Evolutionary conservation across 2,329 filamentous ascomycete genomes (phyloP).

Genomic region (Trichophyton benhamiae): DNA sequence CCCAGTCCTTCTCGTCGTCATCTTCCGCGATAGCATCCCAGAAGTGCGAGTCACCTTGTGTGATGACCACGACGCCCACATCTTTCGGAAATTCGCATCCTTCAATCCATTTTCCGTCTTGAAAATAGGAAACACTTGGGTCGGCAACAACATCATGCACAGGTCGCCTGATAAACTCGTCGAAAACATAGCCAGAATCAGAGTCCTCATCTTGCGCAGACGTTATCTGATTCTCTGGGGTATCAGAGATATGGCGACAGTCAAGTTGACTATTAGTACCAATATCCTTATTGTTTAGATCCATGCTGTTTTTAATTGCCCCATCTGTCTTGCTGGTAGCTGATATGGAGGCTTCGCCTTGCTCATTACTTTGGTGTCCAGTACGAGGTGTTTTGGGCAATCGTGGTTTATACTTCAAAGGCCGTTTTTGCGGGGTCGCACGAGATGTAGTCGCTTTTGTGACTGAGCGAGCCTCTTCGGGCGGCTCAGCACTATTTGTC

Average conservation of each 20-base stretch:
- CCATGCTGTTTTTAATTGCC: not conserved
- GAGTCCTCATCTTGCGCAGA: conserved; percentile 27
- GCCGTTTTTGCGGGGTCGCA: conserved; percentile 15
- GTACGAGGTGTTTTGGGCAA: conserved; percentile 16
- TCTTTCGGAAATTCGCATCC: conserved; percentile 20
- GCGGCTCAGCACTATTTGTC: conserved; percentile 19
- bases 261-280: not conserved
- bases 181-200: conserved; percentile 48
- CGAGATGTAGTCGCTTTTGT: conserved; percentile 7
- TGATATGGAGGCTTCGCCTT: not conserved
- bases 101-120: conserved; percentile 8
- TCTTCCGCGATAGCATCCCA: conserved; percentile 47
- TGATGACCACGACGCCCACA: conserved; percentile 32
- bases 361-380: not conserved
- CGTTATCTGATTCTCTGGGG: conserved; percentile 5
- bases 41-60: conserved; percentile 36
- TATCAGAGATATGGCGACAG: not conserved
- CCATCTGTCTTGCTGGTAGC: not conserved
- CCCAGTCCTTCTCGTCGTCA: conserved; percentile 42
- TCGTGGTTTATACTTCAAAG: conserved; percentile 28
- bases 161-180: conserved; percentile 46
- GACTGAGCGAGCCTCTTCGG: not conserved
- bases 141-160: conserved; percentile 20
- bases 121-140: conserved; percentile 6
- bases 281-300: not conserved